Evolutionary conservation across 2,329 filamentous ascomycete species (phyloP), one percentile per base, ranked within the genome.

Genomic region (Monilinia vaccinii-corymbosi): DNA sequence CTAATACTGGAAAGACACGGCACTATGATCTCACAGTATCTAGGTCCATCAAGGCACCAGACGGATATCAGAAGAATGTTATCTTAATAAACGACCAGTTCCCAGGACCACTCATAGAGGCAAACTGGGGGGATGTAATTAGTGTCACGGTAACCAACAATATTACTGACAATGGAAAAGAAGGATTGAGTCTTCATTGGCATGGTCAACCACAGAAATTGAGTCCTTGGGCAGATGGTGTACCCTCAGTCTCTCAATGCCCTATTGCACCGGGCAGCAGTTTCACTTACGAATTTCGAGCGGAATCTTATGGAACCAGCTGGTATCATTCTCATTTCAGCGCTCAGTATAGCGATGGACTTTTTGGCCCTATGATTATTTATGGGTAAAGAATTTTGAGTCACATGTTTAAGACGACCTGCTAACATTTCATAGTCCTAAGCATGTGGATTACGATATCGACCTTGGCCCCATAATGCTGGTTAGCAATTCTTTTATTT

Each of bases 91-190:
- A 73, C 58, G 69, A 69, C 3, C 64, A 67, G 50, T 71, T 67
- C 45, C 71, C 70, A 2, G 71, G 70, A 13, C 70, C 70, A 7
- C 40, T 64, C 3, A 69, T 72, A 44, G 67, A 71, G 56, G 70
- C 70, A 1, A 71, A 72, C 49, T 71, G 61, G 61, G 71, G 70
- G 16, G 71, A 74, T 46, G 60, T 31, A 4, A 77, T 83, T 48
- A 75, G 87, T 53, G 81, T 89, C 40, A 84, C 83, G 34, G 79
- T 91, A 56, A 78, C 82, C 72, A 93, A 93, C 72, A 81, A 83
- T 52, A 80, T 90, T 16, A 80, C 75, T 16, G 38, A 45, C 13
- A 72, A 68, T 48, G 62, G 61, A 36, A 57, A 65, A 45, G 67
- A 72, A 56, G 65, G 67, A 40, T 73, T 61, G 71, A 72, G 72